phyloP scores from a whole-genome alignment of 106 monocot species.

The Phalaenopsis aphrodite region DNA sequence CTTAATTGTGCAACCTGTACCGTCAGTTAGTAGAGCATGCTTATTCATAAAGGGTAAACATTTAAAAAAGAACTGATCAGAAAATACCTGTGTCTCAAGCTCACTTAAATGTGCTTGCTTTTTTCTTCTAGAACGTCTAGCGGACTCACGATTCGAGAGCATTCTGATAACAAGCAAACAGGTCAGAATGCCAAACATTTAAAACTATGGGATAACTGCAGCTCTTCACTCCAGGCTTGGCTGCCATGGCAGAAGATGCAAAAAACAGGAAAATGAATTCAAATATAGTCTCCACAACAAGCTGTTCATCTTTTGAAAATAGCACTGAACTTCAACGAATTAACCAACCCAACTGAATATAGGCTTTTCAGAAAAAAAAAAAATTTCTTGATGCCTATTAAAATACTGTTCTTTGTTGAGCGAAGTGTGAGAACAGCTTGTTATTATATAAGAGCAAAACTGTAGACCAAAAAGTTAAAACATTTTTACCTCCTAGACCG shows the following conservation, averaged over 20 bases:
- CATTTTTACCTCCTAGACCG: slow-evolving; percentile 58
- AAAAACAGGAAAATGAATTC: not conserved
- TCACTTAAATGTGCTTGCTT: slow-evolving; percentile 87
- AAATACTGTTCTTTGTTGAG: not conserved
- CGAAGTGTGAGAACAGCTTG: not conserved
- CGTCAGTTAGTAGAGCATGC: not conserved
- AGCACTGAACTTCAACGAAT: not conserved
- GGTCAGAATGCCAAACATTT: not conserved
- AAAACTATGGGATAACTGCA: not conserved
- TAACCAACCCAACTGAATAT: not conserved
- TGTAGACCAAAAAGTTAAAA: not conserved
- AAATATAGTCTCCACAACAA: not conserved
- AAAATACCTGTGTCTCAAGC: slow-evolving; percentile 60
- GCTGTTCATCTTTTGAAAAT: not conserved
- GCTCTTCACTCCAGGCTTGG: not conserved
- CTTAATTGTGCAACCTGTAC: slow-evolving; percentile 72
- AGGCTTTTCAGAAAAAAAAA: no score
- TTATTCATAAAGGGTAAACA: not conserved
- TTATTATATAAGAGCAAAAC: not conserved
- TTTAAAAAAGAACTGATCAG: not conserved
- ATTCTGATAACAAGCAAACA: slow-evolving; percentile 34
- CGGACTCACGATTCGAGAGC: slow-evolving; percentile 94
- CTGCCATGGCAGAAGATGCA: not conserved
- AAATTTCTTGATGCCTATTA: not conserved
- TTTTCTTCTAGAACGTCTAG: slow-evolving; percentile 82